phyloP scores from a whole-genome alignment of 768 basidiomycete genomes.

The Hortiboletus flavorubellus region DNA sequence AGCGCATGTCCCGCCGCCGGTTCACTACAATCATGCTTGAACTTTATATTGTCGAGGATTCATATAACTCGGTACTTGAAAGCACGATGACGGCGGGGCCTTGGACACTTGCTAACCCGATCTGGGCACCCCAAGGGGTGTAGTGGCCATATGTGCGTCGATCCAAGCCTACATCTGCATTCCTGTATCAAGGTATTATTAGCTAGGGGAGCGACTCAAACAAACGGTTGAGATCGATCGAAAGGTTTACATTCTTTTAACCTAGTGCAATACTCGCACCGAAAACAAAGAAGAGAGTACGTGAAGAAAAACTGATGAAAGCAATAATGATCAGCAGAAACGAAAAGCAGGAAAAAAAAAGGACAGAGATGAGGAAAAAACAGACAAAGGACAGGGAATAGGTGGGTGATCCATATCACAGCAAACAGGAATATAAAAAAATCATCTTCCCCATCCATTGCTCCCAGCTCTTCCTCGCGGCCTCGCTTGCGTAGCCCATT shows the following conservation, averaged over 20 bases:
- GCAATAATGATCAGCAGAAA: conserved; percentile 34
- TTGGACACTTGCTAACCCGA: not conserved
- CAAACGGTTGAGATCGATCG: not conserved
- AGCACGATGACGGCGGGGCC: not conserved
- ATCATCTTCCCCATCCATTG: conserved; percentile 35
- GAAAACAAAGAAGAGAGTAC: conserved; percentile 3
- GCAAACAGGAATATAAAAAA: conserved; percentile 13
- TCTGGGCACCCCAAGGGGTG: not conserved
- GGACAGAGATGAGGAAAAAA: not conserved
- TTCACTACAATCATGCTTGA: not conserved
- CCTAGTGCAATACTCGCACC: conserved; percentile 11
- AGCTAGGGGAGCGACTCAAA: not conserved
- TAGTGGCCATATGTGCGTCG: too few relatives aligned
- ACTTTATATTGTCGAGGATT: conserved; percentile 21
- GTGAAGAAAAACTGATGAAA: conserved; percentile 15
- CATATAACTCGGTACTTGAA: not conserved
- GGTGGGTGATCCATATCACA: conserved; percentile 8
- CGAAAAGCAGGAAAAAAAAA: not conserved
- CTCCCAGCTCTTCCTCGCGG: conserved; percentile 35
- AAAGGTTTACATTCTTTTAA: conserved; percentile 8
- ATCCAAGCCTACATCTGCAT: conserved; percentile 9
- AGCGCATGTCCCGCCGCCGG: too few relatives aligned
- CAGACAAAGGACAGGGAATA: not conserved
- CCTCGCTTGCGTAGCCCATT: conserved; percentile 26
- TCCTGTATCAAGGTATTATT: not conserved